Conservation (phyloP, 140 eudicot genomes). For the Erigeron philadelphicus region DNA sequence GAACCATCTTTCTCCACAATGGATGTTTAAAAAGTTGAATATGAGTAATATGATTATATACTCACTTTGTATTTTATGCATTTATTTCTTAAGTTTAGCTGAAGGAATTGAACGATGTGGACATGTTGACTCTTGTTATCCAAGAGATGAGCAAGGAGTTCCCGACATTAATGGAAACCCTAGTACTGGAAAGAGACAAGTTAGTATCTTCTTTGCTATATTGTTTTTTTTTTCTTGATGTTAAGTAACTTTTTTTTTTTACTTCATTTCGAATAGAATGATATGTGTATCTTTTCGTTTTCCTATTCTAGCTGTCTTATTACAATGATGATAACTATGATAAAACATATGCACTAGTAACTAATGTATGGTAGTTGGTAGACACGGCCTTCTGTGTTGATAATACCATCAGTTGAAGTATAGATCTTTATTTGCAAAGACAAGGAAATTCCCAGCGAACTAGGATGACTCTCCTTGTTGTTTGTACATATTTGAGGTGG, state of each 20-base stretch:
- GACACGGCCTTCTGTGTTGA: not conserved
- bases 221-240: not conserved
- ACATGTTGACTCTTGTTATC: constrained; percentile 83
- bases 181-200: constrained; percentile 87
- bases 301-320: not conserved
- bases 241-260: not conserved
- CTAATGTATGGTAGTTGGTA: not conserved
- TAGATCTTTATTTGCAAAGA: too few species aligned
- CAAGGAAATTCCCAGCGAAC: too few species aligned
- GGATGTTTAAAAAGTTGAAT: constrained; percentile 5
- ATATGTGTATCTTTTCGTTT: not conserved
- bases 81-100: constrained; percentile 48
- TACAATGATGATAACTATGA: constrained; percentile 3
- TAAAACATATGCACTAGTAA: constrained; percentile 9
- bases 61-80: not conserved
- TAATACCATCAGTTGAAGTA: not conserved
- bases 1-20: not conserved
- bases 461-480: not conserved
- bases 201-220: constrained; percentile 37
- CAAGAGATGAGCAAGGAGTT: constrained; percentile 92
- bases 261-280: not conserved
- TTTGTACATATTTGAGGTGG: not conserved
- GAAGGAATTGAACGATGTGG: constrained; percentile 87
- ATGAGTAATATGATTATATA: constrained; percentile 11
- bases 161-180: constrained; percentile 93